Evolutionary conservation across 306 rosid species (phyloP).

Genomic region (Glycine soja): DNA sequence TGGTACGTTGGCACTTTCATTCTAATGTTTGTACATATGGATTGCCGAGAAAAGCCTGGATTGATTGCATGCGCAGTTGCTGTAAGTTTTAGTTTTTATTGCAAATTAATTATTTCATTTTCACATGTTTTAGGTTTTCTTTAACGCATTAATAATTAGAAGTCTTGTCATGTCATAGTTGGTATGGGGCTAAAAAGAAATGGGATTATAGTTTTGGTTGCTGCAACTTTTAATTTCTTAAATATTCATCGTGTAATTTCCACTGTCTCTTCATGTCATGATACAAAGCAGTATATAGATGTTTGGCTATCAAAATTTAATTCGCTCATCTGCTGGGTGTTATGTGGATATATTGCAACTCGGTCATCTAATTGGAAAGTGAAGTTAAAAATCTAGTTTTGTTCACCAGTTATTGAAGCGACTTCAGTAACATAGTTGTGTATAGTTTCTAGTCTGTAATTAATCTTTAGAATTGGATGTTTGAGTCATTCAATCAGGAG

Average conservation of each 20-base stretch:
- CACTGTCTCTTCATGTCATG: background rate
- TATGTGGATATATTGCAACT: background rate
- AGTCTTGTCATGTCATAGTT: background rate
- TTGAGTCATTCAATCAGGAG: background rate
- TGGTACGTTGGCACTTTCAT: constrained; percentile 80
- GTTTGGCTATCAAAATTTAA: background rate
- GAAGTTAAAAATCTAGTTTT: background rate
- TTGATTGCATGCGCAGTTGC: constrained; percentile 77
- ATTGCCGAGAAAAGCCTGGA: constrained; percentile 86
- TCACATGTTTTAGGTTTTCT: constrained; percentile 13
- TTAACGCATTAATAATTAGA: background rate
- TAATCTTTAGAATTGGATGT: background rate
- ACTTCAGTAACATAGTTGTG: background rate
- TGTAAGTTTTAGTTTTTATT: constrained; percentile 63
- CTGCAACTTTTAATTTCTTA: background rate
- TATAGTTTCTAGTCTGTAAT: background rate
- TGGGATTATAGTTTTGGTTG: too few species aligned
- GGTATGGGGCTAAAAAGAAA: background rate
- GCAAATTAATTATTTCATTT: background rate
- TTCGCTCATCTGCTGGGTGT: background rate
- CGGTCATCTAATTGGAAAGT: background rate
- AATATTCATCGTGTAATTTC: background rate
- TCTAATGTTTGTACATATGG: constrained; percentile 68
- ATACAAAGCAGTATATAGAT: background rate
- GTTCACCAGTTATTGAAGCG: background rate